Conservation (phyloP, 495 filamentous ascomycete species). For the Neurospora sp. region DNA sequence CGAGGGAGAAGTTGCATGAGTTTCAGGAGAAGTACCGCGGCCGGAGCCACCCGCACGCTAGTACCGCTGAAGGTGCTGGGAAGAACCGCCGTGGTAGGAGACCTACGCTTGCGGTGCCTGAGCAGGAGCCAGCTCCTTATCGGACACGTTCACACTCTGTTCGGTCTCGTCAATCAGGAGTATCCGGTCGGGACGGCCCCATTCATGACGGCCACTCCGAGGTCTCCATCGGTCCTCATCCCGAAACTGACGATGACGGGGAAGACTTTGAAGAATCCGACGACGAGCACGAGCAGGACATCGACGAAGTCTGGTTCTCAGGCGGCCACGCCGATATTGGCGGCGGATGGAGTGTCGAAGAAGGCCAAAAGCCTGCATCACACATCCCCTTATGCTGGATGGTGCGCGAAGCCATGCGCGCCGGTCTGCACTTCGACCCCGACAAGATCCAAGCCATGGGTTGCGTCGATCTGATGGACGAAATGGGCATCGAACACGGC, state of each 20-base stretch:
- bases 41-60: not conserved
- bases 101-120: constrained; percentile 6
- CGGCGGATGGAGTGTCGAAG: constrained; percentile 63
- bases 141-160: constrained; percentile 35
- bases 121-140: constrained; percentile 25
- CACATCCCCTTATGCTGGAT: constrained; percentile 78
- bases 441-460: constrained; percentile 59
- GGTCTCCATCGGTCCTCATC: constrained; percentile 13
- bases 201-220: constrained; percentile 15
- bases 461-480: constrained; percentile 30
- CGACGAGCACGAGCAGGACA: constrained; percentile 56
- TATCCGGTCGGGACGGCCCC: constrained; percentile 12
- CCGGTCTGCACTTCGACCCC: constrained; percentile 61
- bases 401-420: constrained; percentile 66
- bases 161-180: constrained; percentile 3
- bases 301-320: constrained; percentile 78
- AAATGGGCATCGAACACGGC: not conserved
- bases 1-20: constrained; percentile 31
- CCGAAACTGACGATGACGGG: constrained; percentile 22
- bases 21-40: constrained; percentile 30
- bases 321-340: constrained; percentile 78
- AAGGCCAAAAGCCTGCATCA: constrained; percentile 51
- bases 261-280: constrained; percentile 38
- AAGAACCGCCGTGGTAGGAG: constrained; percentile 12
- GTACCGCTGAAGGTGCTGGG: not conserved